Percentiles rank a stretch among this genome's conserved stretches.
phyloP scores from a whole-genome alignment of 805 yeast genomes.

The Candida tammaniensis region DNA sequence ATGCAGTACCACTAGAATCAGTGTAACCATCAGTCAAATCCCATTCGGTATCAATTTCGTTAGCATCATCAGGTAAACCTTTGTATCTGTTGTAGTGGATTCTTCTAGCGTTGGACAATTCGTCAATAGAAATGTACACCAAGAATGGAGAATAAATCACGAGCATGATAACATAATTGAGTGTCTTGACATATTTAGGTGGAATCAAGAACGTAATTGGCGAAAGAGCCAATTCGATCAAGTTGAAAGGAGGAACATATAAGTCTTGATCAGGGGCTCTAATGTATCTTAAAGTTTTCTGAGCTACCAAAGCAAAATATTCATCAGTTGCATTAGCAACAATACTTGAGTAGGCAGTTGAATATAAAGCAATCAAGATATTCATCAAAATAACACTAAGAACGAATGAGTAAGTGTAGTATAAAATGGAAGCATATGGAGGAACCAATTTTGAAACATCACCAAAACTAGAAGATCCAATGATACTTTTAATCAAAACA shows the following conservation, averaged over 20 bases:
- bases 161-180: constrained; percentile 60
- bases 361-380: constrained; percentile 79
- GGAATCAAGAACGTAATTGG: constrained; percentile 34
- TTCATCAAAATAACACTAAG: constrained; percentile 75
- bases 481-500: constrained; percentile 66
- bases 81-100: constrained; percentile 66
- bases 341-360: constrained; percentile 79
- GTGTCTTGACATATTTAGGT: constrained; percentile 27
- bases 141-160: constrained; percentile 68
- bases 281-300: constrained; percentile 77
- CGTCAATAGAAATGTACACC: constrained; percentile 57
- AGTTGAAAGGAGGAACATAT: constrained; percentile 80
- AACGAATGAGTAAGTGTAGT: constrained; percentile 73
- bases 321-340: constrained; percentile 83
- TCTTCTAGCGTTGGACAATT: constrained; percentile 64
- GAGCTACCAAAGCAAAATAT: constrained; percentile 79
- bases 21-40: constrained; percentile 73
- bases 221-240: constrained; percentile 52
- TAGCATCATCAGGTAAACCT: constrained; percentile 72
- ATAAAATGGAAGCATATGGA: constrained; percentile 80
- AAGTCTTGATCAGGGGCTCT: constrained; percentile 87
- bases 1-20: constrained; percentile 27
- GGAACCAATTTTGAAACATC: constrained; percentile 72
- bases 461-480: constrained; percentile 71
- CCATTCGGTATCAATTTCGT: constrained; percentile 78